These are phyloP conservation scores for Fagus crenata DNA, from an alignment of 306 rosid species.

Conservation along the genomic window DNA sequence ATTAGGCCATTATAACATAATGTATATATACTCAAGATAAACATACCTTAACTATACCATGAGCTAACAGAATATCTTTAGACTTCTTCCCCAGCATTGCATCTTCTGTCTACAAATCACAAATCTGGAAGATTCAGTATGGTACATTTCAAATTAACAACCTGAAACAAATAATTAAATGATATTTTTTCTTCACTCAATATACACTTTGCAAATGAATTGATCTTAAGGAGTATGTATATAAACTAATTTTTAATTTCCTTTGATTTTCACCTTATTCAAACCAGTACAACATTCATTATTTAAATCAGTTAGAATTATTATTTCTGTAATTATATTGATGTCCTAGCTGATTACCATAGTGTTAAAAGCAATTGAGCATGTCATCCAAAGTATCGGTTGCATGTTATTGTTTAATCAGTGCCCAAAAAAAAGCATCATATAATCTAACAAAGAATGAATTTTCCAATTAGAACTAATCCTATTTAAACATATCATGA, in stretches of 20 bases:
- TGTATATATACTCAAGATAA: neutral
- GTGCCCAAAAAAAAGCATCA: too few relatives aligned
- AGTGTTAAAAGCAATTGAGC: neutral
- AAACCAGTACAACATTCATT: neutral
- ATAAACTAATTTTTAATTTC: neutral
- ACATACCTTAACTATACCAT: constrained; percentile 38
- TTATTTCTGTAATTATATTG: neutral
- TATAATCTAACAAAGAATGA: too few relatives aligned
- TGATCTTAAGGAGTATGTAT: neutral
- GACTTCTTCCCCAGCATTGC: constrained; percentile 60
- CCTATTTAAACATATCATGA: neutral
- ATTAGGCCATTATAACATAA: neutral
- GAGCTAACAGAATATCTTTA: constrained; percentile 46
- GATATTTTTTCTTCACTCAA: neutral
- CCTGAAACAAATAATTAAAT: neutral
- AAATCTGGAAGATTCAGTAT: constrained; percentile 1
- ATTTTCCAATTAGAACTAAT: neutral
- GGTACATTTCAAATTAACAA: neutral
- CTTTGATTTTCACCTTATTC: neutral
- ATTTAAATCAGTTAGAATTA: neutral
- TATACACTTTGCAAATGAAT: neutral
- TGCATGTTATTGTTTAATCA: too few relatives aligned
- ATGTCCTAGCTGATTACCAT: neutral
- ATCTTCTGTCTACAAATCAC: constrained; percentile 52
- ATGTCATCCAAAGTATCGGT: too few relatives aligned